Evolutionary conservation across 306 rosid genomes (phyloP).

Genomic region (Chamaecrista fasciculata): DNA sequence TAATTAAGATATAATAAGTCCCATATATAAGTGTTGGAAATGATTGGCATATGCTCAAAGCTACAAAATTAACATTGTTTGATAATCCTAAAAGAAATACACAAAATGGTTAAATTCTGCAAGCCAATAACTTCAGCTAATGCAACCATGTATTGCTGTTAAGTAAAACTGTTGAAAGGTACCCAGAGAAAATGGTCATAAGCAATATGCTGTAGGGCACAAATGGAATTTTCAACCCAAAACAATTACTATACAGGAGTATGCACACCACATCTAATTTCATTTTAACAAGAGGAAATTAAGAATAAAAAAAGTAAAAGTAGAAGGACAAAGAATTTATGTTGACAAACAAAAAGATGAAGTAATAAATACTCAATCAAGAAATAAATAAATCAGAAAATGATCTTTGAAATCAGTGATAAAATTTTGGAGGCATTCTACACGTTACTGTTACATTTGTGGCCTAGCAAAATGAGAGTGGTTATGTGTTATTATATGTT

Average conservation of each 20-base stretch:
- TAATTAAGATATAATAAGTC: not conserved
- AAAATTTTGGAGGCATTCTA: not conserved
- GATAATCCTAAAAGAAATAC: not conserved
- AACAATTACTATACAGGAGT: not conserved
- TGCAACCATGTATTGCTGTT: not conserved
- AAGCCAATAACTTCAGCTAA: not conserved
- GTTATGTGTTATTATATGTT: not conserved
- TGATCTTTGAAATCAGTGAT: not conserved
- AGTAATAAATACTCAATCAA: not conserved
- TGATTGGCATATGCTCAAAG: not conserved
- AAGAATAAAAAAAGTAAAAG: not conserved
- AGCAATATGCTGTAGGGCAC: not conserved
- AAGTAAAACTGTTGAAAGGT: not conserved
- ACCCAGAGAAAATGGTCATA: not conserved
- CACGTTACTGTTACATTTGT: not conserved
- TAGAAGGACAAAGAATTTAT: not conserved
- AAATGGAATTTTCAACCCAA: not conserved
- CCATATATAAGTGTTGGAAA: not conserved
- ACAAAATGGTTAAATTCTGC: not conserved
- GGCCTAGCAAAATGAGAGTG: not conserved
- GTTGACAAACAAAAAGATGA: not conserved
- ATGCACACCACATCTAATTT: not conserved
- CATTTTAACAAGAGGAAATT: not conserved
- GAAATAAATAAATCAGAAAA: not conserved
- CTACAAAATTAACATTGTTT: not conserved